Evolutionary conservation across 345 rosid genomes (phyloP), one percentile per base, ranked within the genome.

Genomic region (Kandelia obovata): DNA sequence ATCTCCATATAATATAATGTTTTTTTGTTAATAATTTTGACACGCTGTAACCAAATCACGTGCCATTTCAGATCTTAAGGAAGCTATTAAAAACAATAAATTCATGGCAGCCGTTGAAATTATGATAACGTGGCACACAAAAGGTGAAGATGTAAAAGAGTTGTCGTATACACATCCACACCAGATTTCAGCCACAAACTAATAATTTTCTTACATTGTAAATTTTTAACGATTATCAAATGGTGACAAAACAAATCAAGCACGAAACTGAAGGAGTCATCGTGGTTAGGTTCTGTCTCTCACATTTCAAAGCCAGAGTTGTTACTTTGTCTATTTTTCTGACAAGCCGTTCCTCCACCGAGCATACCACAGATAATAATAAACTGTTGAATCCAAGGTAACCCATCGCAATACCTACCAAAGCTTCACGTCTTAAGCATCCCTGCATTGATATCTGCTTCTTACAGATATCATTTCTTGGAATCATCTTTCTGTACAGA

Each of bases 341-440:
- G 8, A 43, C 61, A 13, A 67, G 56, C 30, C 27, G 46, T 53
- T 70, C 35, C 64, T 69, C 32, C 28, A 16, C 66, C 77, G 9
- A 68, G 46, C 64, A 21, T 43, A 52, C 31, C 31, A 2, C 27
- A 57, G 52, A 31, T 51, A 62, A 31, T 51, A 62, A 15, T 10
- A 7, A 11, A 47, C 58, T 73, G 66, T 79, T 58, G 49, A 67
- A 52, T 58, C 43, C 6, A 55, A 80, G 81, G 86, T 80, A 80
- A 80, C 35, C 71, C 56, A 34, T 58, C 66, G 73, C 59, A 52
- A 58, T 43, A 11, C 19, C 68, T 66, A 32, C 13, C 51, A 31
- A 73, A 64, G 79, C 37, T 78, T 74, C 65, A 64, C 60, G 70
- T 61, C 76, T 61, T 67, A 20, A 10, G 30, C 28, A 5, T 63